Conservation (phyloP, 225 moss, liverwort and hornwort species). For the Antitrichia curtipendula region DNA sequence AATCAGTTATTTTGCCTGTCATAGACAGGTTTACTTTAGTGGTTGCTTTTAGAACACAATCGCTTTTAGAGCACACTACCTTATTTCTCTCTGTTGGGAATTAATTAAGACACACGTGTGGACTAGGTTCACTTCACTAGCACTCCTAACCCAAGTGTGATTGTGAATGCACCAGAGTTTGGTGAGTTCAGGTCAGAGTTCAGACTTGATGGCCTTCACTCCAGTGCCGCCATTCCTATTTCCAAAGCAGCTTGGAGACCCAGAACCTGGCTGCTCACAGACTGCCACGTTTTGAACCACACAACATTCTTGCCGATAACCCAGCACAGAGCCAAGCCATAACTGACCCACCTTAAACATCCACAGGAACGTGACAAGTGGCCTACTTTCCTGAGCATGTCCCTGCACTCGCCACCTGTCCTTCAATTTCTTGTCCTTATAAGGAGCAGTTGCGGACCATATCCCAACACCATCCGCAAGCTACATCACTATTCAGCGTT, state of each 20-base stretch:
- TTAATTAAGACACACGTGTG: neutral
- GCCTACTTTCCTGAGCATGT: neutral
- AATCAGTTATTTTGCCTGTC: too few relatives aligned
- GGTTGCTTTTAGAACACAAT: too few relatives aligned
- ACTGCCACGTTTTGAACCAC: neutral
- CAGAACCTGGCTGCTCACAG: neutral
- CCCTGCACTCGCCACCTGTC: neutral
- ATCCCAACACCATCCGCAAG: fast-evolving
- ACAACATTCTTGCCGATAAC: neutral
- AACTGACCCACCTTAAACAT: neutral
- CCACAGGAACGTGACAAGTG: neutral
- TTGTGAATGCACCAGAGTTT: neutral
- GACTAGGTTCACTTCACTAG: neutral
- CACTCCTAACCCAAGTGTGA: neutral
- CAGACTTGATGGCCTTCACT: neutral
- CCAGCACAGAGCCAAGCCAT: neutral
- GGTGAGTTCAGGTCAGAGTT: neutral
- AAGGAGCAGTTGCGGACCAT: neutral
- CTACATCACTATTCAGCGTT: neutral
- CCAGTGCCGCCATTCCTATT: neutral
- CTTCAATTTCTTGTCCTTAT: neutral
- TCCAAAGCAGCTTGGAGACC: neutral
- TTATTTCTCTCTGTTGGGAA: neutral
- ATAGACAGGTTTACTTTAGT: too few relatives aligned
- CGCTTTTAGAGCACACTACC: too few relatives aligned